Conservation (phyloP, 164 flowering plant species). For the Tinospora cordifolia region DNA sequence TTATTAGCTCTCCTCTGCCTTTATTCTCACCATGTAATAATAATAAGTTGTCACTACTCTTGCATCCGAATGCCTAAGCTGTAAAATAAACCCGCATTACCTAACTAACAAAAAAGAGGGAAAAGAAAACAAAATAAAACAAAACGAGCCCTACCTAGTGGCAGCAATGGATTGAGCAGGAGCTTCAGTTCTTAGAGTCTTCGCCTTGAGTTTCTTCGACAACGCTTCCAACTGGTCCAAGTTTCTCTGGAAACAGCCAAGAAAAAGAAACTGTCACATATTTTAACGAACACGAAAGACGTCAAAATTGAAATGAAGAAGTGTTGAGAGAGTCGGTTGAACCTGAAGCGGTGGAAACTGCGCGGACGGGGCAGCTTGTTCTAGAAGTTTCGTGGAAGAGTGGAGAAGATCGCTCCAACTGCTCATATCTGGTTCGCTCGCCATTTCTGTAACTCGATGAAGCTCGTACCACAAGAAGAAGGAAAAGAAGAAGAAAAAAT, state of each 20-base stretch:
- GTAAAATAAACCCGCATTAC: background rate
- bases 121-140: background rate
- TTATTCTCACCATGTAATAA: no score
- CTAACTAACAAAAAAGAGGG: background rate
- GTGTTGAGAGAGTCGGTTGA: background rate
- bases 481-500: background rate
- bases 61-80: no score
- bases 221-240: conserved; percentile 85
- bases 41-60: no score
- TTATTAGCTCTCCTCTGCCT: no score
- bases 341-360: conserved; percentile 99
- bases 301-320: background rate
- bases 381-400: conserved; percentile 87
- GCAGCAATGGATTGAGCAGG: conserved; percentile 90
- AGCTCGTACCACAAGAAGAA: background rate
- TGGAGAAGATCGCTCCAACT: conserved; percentile 90
- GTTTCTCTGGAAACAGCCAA: conserved; percentile 49
- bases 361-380: conserved; percentile 84
- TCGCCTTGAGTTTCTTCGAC: conserved; percentile 92
- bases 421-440: conserved; percentile 44
- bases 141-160: conserved; percentile 48
- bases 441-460: conserved; percentile 9
- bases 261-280: background rate
- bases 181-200: conserved; percentile 72
- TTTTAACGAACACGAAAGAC: no score